A percentile compares a stretch with the other conserved stretches of the same genome.
phyloP scores from a whole-genome alignment of 2,329 filamentous ascomycete species.

The Paramyrothecium roridum region DNA sequence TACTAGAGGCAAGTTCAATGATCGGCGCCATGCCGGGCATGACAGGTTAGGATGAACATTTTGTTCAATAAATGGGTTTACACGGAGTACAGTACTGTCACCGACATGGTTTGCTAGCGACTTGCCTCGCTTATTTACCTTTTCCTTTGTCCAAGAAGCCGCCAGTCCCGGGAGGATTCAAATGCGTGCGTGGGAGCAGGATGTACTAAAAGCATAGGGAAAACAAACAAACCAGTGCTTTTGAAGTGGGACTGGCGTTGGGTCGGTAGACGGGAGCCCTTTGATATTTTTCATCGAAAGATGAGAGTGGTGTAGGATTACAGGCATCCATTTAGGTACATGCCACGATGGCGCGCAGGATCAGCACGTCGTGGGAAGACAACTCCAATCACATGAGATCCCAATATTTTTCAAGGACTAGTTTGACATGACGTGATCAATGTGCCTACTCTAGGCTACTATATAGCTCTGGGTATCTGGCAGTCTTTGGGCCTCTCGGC shows the following conservation, averaged over 20 bases:
- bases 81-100: not conserved
- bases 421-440: too few species aligned
- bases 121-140: not conserved
- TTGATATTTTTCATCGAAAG: not conserved
- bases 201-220: not conserved
- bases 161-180: constrained; percentile 1
- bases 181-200: not conserved
- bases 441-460: too few species aligned
- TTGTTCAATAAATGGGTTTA: not conserved
- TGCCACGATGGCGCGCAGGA: not conserved
- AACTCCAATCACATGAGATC: not conserved
- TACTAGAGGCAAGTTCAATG: not conserved
- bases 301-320: not conserved
- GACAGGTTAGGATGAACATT: not conserved
- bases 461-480: too few species aligned
- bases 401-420: not conserved
- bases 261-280: not conserved
- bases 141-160: constrained; percentile 3
- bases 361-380: not conserved
- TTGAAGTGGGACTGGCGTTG: constrained; percentile 1
- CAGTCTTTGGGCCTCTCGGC: too few species aligned
- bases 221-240: not conserved
- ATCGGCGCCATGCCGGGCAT: not conserved
- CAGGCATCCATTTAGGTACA: not conserved
- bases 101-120: not conserved